Conservation (phyloP, 2,329 filamentous ascomycete species). For the Fusarium fujikuroi region DNA sequence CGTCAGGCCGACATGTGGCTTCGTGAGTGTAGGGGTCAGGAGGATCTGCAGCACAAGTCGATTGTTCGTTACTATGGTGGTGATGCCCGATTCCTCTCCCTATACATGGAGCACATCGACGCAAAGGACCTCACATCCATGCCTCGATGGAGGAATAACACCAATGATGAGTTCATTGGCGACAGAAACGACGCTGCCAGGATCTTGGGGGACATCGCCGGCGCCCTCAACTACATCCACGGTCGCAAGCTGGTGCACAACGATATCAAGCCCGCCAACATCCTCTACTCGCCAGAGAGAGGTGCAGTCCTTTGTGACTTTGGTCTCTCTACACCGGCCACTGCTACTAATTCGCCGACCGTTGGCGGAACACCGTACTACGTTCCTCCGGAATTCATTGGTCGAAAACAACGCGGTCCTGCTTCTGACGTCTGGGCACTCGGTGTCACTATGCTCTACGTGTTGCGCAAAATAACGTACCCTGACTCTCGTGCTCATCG, state of each 20-base stretch:
- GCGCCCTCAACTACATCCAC: constrained; percentile 67
- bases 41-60: constrained; percentile 64
- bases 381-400: constrained; percentile 70
- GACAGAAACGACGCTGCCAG: constrained; percentile 59
- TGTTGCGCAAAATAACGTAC: constrained; percentile 64
- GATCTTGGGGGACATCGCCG: constrained; percentile 65
- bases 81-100: constrained; percentile 67
- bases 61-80: constrained; percentile 69
- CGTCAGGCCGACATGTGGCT: constrained; percentile 70
- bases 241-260: constrained; percentile 65
- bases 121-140: constrained; percentile 63
- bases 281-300: constrained; percentile 67
- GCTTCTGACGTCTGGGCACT: constrained; percentile 70
- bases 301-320: constrained; percentile 71
- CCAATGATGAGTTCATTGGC: constrained; percentile 62
- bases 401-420: constrained; percentile 62
- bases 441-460: constrained; percentile 70
- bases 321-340: constrained; percentile 62
- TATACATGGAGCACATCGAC: constrained; percentile 72
- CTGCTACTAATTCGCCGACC: constrained; percentile 56
- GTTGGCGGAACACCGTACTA: constrained; percentile 71
- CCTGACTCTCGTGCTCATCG: constrained; percentile 63
- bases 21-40: constrained; percentile 66
- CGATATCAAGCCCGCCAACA: constrained; percentile 71
- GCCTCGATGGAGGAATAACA: constrained; percentile 60